Evolutionary conservation across 768 basidiomycete species (phyloP).

Genomic region (Suillus luteus): DNA sequence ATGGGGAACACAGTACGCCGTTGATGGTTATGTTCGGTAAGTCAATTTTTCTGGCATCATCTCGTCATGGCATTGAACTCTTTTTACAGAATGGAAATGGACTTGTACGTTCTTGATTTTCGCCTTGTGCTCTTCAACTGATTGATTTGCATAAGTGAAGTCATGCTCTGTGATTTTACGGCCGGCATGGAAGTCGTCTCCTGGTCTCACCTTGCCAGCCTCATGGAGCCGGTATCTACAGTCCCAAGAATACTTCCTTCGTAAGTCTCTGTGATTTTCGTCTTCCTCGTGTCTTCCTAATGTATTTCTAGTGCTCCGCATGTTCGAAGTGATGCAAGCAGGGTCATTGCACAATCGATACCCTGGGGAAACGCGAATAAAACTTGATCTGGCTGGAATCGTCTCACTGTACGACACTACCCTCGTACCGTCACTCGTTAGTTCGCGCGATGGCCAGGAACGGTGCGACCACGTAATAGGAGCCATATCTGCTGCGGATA

Average conservation of each 20-base stretch:
- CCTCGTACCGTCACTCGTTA: slow-evolving; percentile 23
- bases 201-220: slow-evolving; percentile 20
- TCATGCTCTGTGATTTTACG: slow-evolving; percentile 50
- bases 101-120: slow-evolving; percentile 40
- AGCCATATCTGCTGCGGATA: slow-evolving; percentile 19
- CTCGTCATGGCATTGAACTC: background rate
- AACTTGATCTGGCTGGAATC: slow-evolving; percentile 24
- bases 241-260: background rate
- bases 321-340: slow-evolving; percentile 21
- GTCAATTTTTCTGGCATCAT: background rate
- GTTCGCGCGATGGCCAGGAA: slow-evolving; percentile 18
- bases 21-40: slow-evolving; percentile 41
- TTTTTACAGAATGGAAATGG: slow-evolving; percentile 46
- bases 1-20: slow-evolving; percentile 41
- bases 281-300: slow-evolving; percentile 10
- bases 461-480: slow-evolving; percentile 24
- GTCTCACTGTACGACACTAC: slow-evolving; percentile 32
- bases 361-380: slow-evolving; percentile 31
- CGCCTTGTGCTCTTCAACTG: background rate
- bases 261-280: background rate
- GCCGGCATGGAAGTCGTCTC: slow-evolving; percentile 42
- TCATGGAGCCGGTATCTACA: background rate
- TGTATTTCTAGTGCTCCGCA: background rate
- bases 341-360: slow-evolving; percentile 28
- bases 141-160: slow-evolving; percentile 36